A percentile compares a stretch with the other conserved stretches of the same genome.
Conservation (phyloP, 371 early-diverging fungal genomes). For the Apophysomyces elegans region DNA sequence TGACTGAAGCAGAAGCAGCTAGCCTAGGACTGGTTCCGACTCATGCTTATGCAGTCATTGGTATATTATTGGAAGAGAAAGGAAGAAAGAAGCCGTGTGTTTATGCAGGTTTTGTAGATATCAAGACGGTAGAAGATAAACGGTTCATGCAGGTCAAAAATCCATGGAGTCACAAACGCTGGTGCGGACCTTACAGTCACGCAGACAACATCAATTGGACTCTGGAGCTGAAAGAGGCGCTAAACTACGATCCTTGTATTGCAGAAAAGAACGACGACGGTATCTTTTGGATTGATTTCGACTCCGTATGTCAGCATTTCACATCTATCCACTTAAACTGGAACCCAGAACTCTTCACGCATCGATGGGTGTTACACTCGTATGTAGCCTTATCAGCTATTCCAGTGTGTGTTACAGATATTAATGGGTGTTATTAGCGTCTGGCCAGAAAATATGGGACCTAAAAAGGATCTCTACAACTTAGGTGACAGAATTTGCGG, state of each 20-base stretch:
- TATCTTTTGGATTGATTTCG: slow-evolving; percentile 89
- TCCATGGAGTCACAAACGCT: slow-evolving; percentile 89
- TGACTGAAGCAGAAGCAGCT: slow-evolving; percentile 71
- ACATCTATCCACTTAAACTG: slow-evolving; percentile 90
- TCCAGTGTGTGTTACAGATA: neutral
- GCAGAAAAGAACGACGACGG: slow-evolving; percentile 76
- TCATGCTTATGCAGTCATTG: slow-evolving; percentile 90
- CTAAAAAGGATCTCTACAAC: slow-evolving; percentile 69
- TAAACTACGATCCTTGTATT: slow-evolving; percentile 72
- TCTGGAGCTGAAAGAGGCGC: slow-evolving; percentile 57
- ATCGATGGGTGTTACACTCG: slow-evolving; percentile 68
- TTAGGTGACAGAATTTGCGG: slow-evolving; percentile 29
- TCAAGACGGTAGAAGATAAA: slow-evolving; percentile 34
- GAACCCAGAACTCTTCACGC: slow-evolving; percentile 77
- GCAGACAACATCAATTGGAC: slow-evolving; percentile 78
- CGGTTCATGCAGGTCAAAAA: slow-evolving; percentile 76
- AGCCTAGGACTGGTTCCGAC: slow-evolving; percentile 80
- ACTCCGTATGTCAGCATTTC: slow-evolving; percentile 76
- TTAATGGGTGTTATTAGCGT: slow-evolving; percentile 36
- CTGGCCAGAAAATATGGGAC: slow-evolving; percentile 67
- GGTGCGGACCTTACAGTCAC: slow-evolving; percentile 85
- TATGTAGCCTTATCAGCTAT: slow-evolving; percentile 20
- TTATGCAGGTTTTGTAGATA: slow-evolving; percentile 22
- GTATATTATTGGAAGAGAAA: slow-evolving; percentile 15
- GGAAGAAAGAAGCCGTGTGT: neutral